A percentile compares a stretch with the other conserved stretches of the same genome.
phyloP scores from a whole-genome alignment of 2,329 filamentous ascomycete genomes.

The Ascochyta lentis region DNA sequence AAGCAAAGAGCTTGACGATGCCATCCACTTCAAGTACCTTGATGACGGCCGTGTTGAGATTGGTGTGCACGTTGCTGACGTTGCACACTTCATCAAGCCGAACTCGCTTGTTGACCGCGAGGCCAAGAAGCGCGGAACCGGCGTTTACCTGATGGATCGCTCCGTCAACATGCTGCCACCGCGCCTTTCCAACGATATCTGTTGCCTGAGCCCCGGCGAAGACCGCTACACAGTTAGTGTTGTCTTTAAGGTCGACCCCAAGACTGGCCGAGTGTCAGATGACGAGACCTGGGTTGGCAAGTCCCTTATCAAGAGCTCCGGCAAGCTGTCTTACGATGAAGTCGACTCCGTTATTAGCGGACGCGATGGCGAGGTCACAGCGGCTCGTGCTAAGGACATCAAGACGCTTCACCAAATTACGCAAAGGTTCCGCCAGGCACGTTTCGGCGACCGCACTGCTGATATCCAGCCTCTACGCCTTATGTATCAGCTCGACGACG shows the following conservation, averaged over 20 bases:
- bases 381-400: conserved; percentile 76
- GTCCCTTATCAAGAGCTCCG: conserved; percentile 88
- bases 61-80: conserved; percentile 92
- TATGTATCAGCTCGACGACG: conserved; percentile 92
- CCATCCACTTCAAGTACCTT: conserved; percentile 86
- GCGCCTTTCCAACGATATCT: conserved; percentile 84
- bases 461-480: conserved; percentile 86
- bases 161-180: conserved; percentile 85
- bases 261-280: conserved; percentile 79
- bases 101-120: conserved; percentile 96
- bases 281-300: conserved; percentile 94
- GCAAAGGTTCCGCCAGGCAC: conserved; percentile 87
- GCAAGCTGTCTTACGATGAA: conserved; percentile 82
- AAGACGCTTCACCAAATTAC: conserved; percentile 80
- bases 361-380: conserved; percentile 68
- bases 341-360: conserved; percentile 82
- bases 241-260: conserved; percentile 86
- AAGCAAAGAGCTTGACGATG: conserved; percentile 87
- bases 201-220: conserved; percentile 84
- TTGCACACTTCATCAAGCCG: conserved; percentile 95
- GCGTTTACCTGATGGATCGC: conserved; percentile 92
- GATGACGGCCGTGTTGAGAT: conserved; percentile 88
- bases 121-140: conserved; percentile 96
- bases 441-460: conserved; percentile 79
- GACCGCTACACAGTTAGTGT: conserved; percentile 92